A percentile compares a stretch with the other conserved stretches of the same genome.
Conservation (phyloP, 2,329 filamentous ascomycete genomes). For the Hypoxylon sp. region DNA sequence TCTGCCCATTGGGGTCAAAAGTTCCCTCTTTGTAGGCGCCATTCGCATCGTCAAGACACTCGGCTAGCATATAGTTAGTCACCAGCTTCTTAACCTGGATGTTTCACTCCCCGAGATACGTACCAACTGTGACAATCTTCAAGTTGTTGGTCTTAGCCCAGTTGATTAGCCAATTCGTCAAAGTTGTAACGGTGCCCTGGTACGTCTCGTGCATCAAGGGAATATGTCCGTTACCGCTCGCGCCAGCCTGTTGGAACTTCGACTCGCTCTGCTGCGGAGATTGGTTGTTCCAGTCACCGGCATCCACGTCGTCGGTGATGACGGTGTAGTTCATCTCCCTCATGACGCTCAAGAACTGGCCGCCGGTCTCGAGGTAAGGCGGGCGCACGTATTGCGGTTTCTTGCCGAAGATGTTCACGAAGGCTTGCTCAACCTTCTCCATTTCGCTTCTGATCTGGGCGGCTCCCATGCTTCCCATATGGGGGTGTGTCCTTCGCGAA, state of each 20-base stretch:
- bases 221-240: conserved; percentile 65
- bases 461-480: conserved; percentile 59
- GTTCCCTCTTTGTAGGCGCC: conserved; percentile 60
- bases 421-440: conserved; percentile 65
- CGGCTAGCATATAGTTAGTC: conserved; percentile 52
- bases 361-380: conserved; percentile 64
- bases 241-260: conserved; percentile 63
- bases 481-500: conserved; percentile 60
- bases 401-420: conserved; percentile 65
- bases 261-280: conserved; percentile 66
- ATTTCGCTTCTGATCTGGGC: conserved; percentile 63
- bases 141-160: conserved; percentile 65
- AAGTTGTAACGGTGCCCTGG: conserved; percentile 62
- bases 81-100: background rate
- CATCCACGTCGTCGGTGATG: conserved; percentile 73
- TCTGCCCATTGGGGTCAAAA: conserved; percentile 56
- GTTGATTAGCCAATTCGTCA: conserved; percentile 66
- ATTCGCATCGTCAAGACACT: conserved; percentile 60
- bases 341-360: conserved; percentile 60
- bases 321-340: conserved; percentile 69
- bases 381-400: conserved; percentile 67
- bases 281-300: conserved; percentile 72
- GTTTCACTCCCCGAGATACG: conserved; percentile 42
- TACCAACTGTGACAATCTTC: conserved; percentile 66
- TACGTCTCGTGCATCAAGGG: conserved; percentile 72